Base-by-base conservation (phyloP, 768 basidiomycete species). In the Pulveroboletus sp. region DNA sequence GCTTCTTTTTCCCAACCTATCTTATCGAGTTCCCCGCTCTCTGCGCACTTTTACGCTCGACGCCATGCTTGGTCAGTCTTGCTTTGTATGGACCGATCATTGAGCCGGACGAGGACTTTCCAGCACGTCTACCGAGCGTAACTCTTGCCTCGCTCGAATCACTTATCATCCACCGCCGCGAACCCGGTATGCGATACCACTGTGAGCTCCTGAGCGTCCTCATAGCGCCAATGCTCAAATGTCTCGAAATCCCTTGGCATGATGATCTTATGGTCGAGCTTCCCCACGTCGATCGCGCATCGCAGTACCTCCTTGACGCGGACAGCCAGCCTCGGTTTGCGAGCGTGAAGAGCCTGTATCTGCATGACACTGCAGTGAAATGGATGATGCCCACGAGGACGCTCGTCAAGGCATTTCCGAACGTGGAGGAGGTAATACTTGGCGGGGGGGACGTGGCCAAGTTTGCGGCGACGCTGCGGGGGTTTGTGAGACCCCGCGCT, bases 171-270 rank as follows among this genome's bases (percentile, higher is more conserved):
- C 50, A 56, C 39, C 57, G 53, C n/a, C 49, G 43, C 19, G 42
- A 46, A 13, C 50, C 56, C 2, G 55, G 42, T 6, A 21, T 47
- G n/a, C 46, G 56, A 33, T 62, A 59, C 34, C 56, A 54, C 12
- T 50, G 34, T 29, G 46, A 47, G 19, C 49, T 56, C 34, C 34
- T 59, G 10, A 51, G 46, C 6, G 40, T 50, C 6, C 42, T 62
- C 34, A 34, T 13, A 1, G n/a, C 10, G 20, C 57, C 61, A 6
- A 29, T 12, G 20, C 51, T 57, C 23, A 48, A 40, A 36, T 47
- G 13, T 21, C 51, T 61, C 23, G 57, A 55, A 32, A 50, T 59
- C 21, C 57, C 48, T 3, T 61, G 53, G 57, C 51, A 54, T 16
- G 52, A 60, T 2, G 51, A 53, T 27, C 52, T 62, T 32, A 21